These are phyloP conservation scores for Fragilaria crotonensis DNA, from an alignment of 108 stramenopile species.

Conservation along the genomic window DNA sequence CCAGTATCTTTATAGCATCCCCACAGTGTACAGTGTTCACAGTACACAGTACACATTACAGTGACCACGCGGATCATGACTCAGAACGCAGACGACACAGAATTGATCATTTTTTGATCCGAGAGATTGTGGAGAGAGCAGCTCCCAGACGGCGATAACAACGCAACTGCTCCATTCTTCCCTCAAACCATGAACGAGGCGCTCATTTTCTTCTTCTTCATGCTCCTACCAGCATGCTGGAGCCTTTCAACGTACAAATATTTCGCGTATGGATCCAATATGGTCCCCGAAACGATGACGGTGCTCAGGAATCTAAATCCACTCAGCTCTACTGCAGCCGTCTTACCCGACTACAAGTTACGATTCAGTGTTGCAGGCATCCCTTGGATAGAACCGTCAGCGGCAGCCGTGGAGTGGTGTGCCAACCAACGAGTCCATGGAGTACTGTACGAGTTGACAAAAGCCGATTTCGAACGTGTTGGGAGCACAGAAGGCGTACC, in stretches of 20 bases:
- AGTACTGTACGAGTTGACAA: constrained; percentile 58
- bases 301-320: constrained; percentile 42
- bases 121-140: too few relatives aligned
- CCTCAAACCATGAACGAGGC: too few relatives aligned
- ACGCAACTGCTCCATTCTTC: too few relatives aligned
- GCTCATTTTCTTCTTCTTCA: too few relatives aligned
- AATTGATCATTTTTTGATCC: too few relatives aligned
- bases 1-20: too few relatives aligned
- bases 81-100: too few relatives aligned
- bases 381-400: constrained; percentile 45
- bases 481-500: constrained; percentile 72
- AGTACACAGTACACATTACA: too few relatives aligned
- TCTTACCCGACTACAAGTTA: constrained; percentile 47
- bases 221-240: too few relatives aligned
- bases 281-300: constrained; percentile 58
- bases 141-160: too few relatives aligned
- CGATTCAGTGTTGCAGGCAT: constrained; percentile 34
- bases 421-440: constrained; percentile 43
- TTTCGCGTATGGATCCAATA: constrained; percentile 75
- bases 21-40: too few relatives aligned
- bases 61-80: too few relatives aligned
- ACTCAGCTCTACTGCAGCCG: constrained; percentile 43
- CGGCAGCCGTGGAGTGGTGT: constrained; percentile 46
- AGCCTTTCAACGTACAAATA: constrained; percentile 27
- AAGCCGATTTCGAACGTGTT: constrained; percentile 50